These are phyloP conservation scores for Lipomyces kockii DNA, from an alignment of 805 yeast species.

Conservation along the genomic window DNA sequence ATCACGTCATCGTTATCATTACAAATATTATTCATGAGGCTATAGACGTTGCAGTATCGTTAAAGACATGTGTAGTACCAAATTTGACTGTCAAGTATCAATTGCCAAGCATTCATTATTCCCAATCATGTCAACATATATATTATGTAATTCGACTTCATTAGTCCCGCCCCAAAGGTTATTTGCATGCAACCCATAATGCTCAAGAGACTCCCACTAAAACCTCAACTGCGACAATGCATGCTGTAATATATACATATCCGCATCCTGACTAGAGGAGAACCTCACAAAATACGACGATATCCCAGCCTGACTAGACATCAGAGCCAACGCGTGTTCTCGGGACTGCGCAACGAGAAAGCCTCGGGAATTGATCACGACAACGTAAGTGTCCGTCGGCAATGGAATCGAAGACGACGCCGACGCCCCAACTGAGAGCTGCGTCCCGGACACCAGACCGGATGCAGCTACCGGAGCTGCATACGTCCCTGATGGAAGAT, in stretches of 20 bases:
- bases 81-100: not conserved
- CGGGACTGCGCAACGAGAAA: slow-evolving; percentile 17
- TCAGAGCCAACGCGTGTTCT: slow-evolving; percentile 13
- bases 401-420: not conserved
- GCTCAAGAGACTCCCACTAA: not conserved
- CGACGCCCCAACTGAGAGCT: not conserved
- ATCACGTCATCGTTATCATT: not conserved
- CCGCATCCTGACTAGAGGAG: slow-evolving; percentile 15
- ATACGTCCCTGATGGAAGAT: slow-evolving; percentile 6
- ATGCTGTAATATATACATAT: slow-evolving; percentile 19
- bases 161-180: not conserved
- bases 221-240: not conserved
- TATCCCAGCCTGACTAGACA: slow-evolving; percentile 4
- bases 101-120: not conserved
- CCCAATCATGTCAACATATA: not conserved
- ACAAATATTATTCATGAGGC: not conserved
- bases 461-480: not conserved
- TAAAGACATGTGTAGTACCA: not conserved
- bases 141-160: not conserved
- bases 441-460: not conserved
- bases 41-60: too few species aligned
- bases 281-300: slow-evolving; percentile 26
- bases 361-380: slow-evolving; percentile 16
- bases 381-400: slow-evolving; percentile 8
- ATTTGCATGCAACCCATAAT: not conserved